phyloP scores from a whole-genome alignment of 306 rosid species.

The Cucurbita argyrosperma region DNA sequence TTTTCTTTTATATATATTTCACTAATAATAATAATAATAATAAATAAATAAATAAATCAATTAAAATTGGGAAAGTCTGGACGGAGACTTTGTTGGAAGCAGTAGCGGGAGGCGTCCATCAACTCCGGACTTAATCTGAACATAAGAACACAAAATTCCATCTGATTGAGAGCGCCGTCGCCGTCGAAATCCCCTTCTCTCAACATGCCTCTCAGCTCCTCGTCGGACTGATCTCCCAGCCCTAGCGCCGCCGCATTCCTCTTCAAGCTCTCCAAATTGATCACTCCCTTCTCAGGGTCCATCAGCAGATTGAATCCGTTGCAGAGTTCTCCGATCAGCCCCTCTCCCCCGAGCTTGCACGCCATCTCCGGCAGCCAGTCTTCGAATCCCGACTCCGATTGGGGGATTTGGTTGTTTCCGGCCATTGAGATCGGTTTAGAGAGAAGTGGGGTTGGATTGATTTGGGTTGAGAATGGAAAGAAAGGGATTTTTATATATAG shows the following conservation, averaged over 20 bases:
- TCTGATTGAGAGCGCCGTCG: constrained; percentile 68
- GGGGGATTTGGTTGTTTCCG: constrained; percentile 17
- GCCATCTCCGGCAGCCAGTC: constrained; percentile 67
- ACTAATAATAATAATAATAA: too few relatives aligned
- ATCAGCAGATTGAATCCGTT: constrained; percentile 48
- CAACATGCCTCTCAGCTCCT: constrained; percentile 54
- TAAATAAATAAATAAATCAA: neutral
- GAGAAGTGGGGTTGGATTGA: neutral
- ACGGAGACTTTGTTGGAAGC: neutral
- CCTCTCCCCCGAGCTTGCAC: constrained; percentile 66
- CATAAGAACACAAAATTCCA: constrained; percentile 87
- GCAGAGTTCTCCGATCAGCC: constrained; percentile 58
- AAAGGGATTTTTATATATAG: neutral
- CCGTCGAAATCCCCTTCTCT: constrained; percentile 70
- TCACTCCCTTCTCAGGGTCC: constrained; percentile 47
- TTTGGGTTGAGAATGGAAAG: neutral
- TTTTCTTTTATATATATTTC: neutral
- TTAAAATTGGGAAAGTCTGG: neutral
- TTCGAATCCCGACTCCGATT: constrained; percentile 23
- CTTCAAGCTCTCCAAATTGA: constrained; percentile 72
- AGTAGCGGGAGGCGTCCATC: constrained; percentile 25
- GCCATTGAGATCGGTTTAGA: constrained; percentile 10
- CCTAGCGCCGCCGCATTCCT: constrained; percentile 54
- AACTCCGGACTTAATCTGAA: constrained; percentile 82
- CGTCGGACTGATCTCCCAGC: constrained; percentile 42